phyloP scores from a whole-genome alignment of 1,284 basidiomycete genomes.

The Ustilago bromivora region DNA sequence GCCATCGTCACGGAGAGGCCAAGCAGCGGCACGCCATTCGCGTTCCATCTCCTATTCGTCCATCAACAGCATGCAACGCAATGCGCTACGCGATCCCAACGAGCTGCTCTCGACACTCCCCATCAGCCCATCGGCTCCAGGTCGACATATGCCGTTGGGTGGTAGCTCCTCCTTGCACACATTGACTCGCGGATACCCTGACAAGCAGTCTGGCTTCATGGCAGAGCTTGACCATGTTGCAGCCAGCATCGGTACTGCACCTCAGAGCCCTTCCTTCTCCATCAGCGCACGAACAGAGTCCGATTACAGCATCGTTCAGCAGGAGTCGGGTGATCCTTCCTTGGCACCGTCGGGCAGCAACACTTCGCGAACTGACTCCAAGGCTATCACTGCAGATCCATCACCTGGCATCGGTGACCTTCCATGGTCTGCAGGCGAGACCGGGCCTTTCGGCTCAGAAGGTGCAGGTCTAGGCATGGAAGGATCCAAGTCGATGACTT shows the following conservation, averaged over 20 bases:
- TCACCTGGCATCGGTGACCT: constrained; percentile 60
- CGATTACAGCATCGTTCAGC: constrained; percentile 42
- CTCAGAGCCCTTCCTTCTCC: constrained; percentile 55
- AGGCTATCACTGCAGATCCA: constrained; percentile 8
- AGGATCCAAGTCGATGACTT: constrained; percentile 38
- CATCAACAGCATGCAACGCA: constrained; percentile 46
- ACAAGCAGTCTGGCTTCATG: constrained; percentile 37
- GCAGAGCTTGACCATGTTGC: constrained; percentile 36
- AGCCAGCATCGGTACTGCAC: constrained; percentile 30
- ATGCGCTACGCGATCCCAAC: constrained; percentile 21
- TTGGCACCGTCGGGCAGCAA: constrained; percentile 20
- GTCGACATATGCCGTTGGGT: constrained; percentile 26
- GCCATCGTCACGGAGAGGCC: constrained; percentile 16
- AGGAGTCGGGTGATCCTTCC: constrained; percentile 21
- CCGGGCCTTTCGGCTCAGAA: constrained; percentile 56
- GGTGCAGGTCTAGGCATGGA: constrained; percentile 18
- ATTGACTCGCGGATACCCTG: constrained; percentile 36
- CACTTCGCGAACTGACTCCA: constrained; percentile 14
- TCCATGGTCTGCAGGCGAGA: constrained; percentile 63
- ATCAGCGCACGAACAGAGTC: constrained; percentile 61
- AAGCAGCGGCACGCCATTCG: constrained; percentile 47
- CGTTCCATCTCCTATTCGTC: constrained; percentile 65
- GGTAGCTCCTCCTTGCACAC: constrained; percentile 45
- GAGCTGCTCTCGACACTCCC: constrained; percentile 31
- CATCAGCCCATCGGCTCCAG: constrained; percentile 41